phyloP scores from a whole-genome alignment of 1,284 basidiomycete genomes.

The Veloboletus limbatus region DNA sequence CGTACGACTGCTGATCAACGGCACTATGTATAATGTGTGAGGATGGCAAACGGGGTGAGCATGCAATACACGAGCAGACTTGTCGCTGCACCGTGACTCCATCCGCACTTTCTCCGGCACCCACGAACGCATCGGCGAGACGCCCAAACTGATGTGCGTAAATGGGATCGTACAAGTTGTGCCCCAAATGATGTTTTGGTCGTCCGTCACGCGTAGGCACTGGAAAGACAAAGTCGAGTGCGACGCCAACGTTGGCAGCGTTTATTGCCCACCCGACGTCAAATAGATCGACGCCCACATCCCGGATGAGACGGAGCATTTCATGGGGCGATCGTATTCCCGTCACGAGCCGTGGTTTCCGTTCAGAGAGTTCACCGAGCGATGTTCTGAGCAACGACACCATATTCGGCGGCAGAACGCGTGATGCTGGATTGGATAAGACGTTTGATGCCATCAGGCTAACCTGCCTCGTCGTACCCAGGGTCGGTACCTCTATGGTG shows the following conservation, averaged over 20 bases:
- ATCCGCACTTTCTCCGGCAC: constrained; percentile 17
- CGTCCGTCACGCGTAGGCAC: constrained; percentile 24
- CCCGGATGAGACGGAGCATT: constrained; percentile 59
- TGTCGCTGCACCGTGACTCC: neutral
- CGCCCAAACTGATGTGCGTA: constrained; percentile 62
- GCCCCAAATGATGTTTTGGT: constrained; percentile 51
- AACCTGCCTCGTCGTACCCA: neutral
- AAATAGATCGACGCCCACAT: constrained; percentile 71
- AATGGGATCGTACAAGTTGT: constrained; percentile 61
- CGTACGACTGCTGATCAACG: constrained; percentile 37
- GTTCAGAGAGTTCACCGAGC: constrained; percentile 46
- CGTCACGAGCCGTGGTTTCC: constrained; percentile 62
- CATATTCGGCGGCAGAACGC: constrained; percentile 20
- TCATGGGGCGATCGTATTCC: constrained; percentile 67
- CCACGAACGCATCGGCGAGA: constrained; percentile 44
- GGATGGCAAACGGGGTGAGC: constrained; percentile 49
- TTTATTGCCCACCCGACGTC: constrained; percentile 68
- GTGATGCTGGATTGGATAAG: constrained; percentile 1
- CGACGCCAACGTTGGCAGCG: constrained; percentile 65
- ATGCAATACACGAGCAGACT: constrained; percentile 60
- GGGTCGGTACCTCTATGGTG: constrained; percentile 12
- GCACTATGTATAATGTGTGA: constrained; percentile 47
- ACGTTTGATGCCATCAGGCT: constrained; percentile 1
- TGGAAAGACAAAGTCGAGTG: constrained; percentile 76
- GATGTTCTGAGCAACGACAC: constrained; percentile 54